phyloP scores from a whole-genome alignment of 192 early-diverging fungal genomes.

The Entrophospora sp. region DNA sequence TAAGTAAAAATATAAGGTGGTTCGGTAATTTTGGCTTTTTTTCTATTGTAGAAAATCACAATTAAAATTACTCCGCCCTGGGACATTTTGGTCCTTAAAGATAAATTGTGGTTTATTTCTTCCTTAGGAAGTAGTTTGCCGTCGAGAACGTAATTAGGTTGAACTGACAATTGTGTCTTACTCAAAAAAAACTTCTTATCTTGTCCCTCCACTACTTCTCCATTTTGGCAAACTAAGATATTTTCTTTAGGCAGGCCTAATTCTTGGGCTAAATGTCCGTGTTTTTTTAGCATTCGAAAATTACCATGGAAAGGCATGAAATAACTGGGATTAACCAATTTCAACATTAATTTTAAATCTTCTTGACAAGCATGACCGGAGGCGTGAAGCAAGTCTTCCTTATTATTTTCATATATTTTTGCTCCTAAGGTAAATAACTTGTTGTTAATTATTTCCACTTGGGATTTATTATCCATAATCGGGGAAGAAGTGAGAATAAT shows the following conservation, averaged over 20 bases:
- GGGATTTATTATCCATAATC: constrained; percentile 8
- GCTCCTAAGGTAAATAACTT: neutral
- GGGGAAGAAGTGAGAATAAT: constrained; percentile 14
- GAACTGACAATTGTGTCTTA: neutral
- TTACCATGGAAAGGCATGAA: constrained; percentile 10
- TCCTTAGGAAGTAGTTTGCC: neutral
- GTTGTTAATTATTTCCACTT: constrained; percentile 1
- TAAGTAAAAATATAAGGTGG: constrained; percentile 16
- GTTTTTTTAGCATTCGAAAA: constrained; percentile 13
- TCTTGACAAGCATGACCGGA: constrained; percentile 13
- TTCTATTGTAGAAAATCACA: neutral
- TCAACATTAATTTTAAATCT: constrained; percentile 11
- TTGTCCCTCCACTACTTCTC: neutral
- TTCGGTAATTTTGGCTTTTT: neutral
- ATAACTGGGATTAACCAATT: neutral
- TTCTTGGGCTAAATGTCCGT: neutral
- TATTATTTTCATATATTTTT: constrained; percentile 10
- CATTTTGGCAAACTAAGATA: constrained; percentile 10
- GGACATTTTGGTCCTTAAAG: neutral
- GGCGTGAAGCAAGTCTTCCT: constrained; percentile 1
- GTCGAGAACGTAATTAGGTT: constrained; percentile 5
- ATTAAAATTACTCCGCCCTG: neutral
- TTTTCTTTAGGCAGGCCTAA: neutral
- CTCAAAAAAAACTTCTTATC: neutral
- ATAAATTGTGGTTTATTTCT: neutral